These are phyloP conservation scores for Phytophthora lateralis DNA, from an alignment of 352 stramenopile genomes.

Conservation along the genomic window DNA sequence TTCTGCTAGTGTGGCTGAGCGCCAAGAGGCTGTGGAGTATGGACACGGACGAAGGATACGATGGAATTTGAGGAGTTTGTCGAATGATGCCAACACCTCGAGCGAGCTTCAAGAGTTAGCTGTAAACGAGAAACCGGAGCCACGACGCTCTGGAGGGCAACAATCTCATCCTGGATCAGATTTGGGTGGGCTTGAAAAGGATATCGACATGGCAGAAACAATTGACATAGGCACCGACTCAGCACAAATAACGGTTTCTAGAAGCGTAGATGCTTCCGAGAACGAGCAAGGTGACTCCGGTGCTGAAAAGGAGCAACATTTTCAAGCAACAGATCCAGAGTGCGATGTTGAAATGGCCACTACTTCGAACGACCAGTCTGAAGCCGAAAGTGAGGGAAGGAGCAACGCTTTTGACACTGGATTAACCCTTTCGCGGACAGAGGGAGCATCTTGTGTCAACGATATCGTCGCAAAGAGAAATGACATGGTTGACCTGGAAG, in stretches of 20 bases:
- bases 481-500: not conserved
- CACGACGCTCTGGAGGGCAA: not conserved
- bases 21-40: not conserved
- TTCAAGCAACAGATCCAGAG: not conserved
- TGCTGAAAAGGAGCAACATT: not conserved
- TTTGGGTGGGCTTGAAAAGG: not conserved
- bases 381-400: not conserved
- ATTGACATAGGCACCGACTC: not conserved
- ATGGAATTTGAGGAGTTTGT: constrained; percentile 15
- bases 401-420: not conserved
- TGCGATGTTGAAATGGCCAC: constrained; percentile 1
- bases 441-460: too few species aligned
- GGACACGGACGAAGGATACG: not conserved
- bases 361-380: not conserved
- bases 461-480: not conserved
- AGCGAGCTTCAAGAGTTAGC: not conserved
- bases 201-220: not conserved
- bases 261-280: not conserved
- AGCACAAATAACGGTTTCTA: not conserved
- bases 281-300: not conserved
- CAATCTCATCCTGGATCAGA: not conserved
- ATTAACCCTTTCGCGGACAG: too few species aligned
- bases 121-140: not conserved
- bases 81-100: not conserved
- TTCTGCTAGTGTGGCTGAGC: not conserved